Conservation (phyloP, 2,329 filamentous ascomycete genomes). For the Diatrype stigma region DNA sequence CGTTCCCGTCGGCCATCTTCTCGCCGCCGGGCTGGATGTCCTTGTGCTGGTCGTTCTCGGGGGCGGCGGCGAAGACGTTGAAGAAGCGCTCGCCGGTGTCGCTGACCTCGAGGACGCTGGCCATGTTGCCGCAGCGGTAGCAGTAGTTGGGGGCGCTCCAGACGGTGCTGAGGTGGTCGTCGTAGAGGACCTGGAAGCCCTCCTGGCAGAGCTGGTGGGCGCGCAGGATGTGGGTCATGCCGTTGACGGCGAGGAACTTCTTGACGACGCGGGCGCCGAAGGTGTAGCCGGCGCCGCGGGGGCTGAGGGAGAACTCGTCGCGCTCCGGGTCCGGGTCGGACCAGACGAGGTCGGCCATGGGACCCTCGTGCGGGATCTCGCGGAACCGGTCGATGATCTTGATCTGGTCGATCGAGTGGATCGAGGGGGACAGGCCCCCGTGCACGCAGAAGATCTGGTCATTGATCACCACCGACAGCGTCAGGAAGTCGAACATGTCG, state of each 20-base stretch:
- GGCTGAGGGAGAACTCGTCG: conserved; percentile 93
- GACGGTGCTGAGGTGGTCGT: conserved; percentile 89
- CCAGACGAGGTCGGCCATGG: conserved; percentile 99
- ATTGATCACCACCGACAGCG: conserved; percentile 94
- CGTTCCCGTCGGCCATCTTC: conserved; percentile 59
- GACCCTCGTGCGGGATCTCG: conserved; percentile 96
- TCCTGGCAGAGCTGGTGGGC: conserved; percentile 99
- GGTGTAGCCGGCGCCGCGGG: conserved; percentile 91
- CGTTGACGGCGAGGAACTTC: conserved; percentile 96
- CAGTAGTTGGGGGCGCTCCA: conserved; percentile 98
- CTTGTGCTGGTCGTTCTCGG: conserved; percentile 89
- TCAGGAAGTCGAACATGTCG: conserved; percentile 99
- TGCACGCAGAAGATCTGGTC: conserved; percentile 99
- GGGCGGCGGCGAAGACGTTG: conserved; percentile 95
- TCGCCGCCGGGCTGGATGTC: conserved; percentile 76
- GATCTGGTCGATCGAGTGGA: conserved; percentile 98
- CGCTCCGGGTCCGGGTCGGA: conserved; percentile 96
- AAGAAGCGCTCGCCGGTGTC: conserved; percentile 91
- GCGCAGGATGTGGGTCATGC: conserved; percentile 94
- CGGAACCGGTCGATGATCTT: conserved; percentile 99
- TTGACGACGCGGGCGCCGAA: conserved; percentile 97
- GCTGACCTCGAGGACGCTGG: conserved; percentile 92
- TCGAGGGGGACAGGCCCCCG: conserved; percentile 80
- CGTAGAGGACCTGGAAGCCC: conserved; percentile 94
- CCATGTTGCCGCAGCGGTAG: conserved; percentile 94